Evolutionary conservation across 1,139 yeast species (phyloP).

Genomic region (Suhomyces yuchorum): DNA sequence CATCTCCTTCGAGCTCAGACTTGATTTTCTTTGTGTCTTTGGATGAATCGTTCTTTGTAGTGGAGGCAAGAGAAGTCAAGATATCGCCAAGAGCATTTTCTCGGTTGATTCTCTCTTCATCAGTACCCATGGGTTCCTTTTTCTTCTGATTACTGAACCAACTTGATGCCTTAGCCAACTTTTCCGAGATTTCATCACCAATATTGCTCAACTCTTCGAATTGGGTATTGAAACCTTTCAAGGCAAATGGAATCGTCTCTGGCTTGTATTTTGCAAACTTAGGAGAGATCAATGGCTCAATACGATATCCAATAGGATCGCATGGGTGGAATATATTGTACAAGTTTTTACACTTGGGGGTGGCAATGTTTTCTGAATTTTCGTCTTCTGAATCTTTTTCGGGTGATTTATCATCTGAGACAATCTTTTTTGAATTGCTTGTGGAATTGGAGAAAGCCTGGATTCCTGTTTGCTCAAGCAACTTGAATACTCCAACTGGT

Average conservation of each 20-base stretch:
- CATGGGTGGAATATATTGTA: constrained; percentile 86
- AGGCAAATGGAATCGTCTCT: constrained; percentile 58
- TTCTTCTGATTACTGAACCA: constrained; percentile 36
- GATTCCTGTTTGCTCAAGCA: constrained; percentile 62
- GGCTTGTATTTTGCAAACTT: constrained; percentile 60
- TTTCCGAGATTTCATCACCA: constrained; percentile 49
- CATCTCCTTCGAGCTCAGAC: constrained; percentile 28
- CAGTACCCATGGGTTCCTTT: constrained; percentile 14
- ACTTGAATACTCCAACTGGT: constrained; percentile 84
- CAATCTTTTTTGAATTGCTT: background rate
- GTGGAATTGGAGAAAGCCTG: constrained; percentile 1
- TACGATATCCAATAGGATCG: constrained; percentile 84
- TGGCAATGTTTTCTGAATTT: constrained; percentile 16
- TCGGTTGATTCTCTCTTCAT: constrained; percentile 27
- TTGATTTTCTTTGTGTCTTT: constrained; percentile 22
- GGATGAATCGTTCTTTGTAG: constrained; percentile 22
- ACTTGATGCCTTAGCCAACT: constrained; percentile 46
- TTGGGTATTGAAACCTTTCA: constrained; percentile 49
- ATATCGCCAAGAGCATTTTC: constrained; percentile 52
- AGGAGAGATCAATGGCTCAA: constrained; percentile 75
- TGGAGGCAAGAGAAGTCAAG: constrained; percentile 34
- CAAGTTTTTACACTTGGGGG: constrained; percentile 60
- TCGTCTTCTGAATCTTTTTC: background rate
- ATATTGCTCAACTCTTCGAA: constrained; percentile 41
- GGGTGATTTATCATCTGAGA: background rate